These are phyloP conservation scores for Solanum rostratum DNA, from an alignment of 257 asterid species.

Conservation along the genomic window DNA sequence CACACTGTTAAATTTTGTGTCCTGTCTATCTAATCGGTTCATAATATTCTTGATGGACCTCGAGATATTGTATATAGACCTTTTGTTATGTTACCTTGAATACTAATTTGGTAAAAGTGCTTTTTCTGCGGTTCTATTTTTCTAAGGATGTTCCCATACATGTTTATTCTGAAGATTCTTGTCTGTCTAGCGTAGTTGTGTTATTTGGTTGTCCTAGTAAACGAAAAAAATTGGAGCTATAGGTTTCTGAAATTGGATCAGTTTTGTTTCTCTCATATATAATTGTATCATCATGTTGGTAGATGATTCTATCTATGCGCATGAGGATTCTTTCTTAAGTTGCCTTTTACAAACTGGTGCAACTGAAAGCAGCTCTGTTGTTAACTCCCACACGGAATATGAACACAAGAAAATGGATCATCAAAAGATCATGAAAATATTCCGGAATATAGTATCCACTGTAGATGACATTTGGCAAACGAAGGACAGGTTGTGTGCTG, in stretches of 20 bases:
- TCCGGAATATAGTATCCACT: slow-evolving; percentile 33
- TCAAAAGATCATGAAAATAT: slow-evolving; percentile 28
- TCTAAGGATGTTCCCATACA: background rate
- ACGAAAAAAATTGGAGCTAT: background rate
- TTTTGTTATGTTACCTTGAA: background rate
- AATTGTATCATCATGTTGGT: slow-evolving; percentile 11
- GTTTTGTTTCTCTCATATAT: slow-evolving; percentile 1
- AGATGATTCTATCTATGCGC: slow-evolving; percentile 43
- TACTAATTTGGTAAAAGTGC: background rate
- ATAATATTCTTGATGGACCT: background rate
- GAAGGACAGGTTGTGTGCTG: slow-evolving; percentile 35
- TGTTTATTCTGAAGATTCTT: background rate
- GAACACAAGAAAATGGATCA: slow-evolving; percentile 24
- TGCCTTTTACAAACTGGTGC: slow-evolving; percentile 72
- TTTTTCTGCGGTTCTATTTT: background rate
- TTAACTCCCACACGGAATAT: slow-evolving; percentile 22
- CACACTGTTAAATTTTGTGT: background rate
- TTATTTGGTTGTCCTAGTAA: background rate
- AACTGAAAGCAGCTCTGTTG: slow-evolving; percentile 57
- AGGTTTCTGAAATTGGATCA: background rate
- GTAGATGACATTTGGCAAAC: slow-evolving; percentile 38
- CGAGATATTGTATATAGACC: background rate
- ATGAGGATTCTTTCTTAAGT: slow-evolving; percentile 45
- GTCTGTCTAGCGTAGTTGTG: background rate
- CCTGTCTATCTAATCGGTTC: background rate